These are phyloP conservation scores for Hortaea sp. DNA, from an alignment of 2,329 filamentous ascomycete species.

Conservation along the genomic window DNA sequence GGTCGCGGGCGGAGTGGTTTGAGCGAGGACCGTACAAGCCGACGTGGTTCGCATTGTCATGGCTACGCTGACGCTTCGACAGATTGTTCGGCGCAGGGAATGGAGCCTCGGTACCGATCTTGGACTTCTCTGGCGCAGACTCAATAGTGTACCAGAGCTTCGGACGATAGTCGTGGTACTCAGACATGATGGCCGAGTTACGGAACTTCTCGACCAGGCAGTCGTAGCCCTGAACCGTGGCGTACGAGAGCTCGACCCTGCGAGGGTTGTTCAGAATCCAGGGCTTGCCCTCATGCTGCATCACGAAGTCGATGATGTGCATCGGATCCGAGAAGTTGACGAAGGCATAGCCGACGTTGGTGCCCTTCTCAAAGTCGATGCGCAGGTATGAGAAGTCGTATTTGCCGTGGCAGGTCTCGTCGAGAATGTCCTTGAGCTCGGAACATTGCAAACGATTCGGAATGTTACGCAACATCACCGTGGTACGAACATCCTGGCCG, in stretches of 20 bases:
- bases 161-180: conserved; percentile 69
- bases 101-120: conserved; percentile 59
- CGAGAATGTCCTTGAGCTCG: conserved; percentile 63
- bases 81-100: conserved; percentile 76
- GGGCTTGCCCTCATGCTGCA: conserved; percentile 32
- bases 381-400: conserved; percentile 95
- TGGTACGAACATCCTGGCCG: conserved; percentile 42
- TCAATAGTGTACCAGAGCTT: conserved; percentile 57
- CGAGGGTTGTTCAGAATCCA: conserved; percentile 55
- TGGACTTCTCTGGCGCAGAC: conserved; percentile 27
- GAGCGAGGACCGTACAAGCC: conserved; percentile 78
- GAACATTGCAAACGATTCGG: conserved; percentile 71
- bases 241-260: conserved; percentile 83
- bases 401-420: conserved; percentile 66
- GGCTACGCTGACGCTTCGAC: conserved; percentile 77
- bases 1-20: conserved; percentile 49
- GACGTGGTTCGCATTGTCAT: conserved; percentile 76
- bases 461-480: conserved; percentile 84
- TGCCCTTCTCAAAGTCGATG: conserved; percentile 48
- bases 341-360: conserved; percentile 89
- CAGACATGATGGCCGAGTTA: conserved; percentile 92
- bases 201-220: conserved; percentile 90
- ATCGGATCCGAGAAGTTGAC: conserved; percentile 82
- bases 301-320: conserved; percentile 60
- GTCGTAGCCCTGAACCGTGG: conserved; percentile 91